Percentiles rank a stretch among this genome's conserved stretches.
These are phyloP conservation scores for Amylostereum areolatum DNA, from an alignment of 1,284 basidiomycete genomes.

Conservation along the genomic window DNA sequence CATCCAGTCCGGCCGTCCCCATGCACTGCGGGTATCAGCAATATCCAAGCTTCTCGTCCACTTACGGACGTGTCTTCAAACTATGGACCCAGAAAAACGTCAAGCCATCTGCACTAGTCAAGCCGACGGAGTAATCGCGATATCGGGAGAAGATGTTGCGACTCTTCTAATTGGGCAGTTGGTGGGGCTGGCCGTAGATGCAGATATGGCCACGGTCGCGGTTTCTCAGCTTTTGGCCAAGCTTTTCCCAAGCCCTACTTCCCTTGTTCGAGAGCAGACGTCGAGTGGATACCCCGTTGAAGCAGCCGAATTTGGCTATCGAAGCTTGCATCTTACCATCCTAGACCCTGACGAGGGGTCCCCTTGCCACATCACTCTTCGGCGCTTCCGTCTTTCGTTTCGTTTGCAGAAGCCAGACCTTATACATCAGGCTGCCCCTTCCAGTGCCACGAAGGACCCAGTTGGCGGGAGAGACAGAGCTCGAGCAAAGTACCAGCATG, in stretches of 20 bases:
- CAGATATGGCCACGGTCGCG: constrained; percentile 14
- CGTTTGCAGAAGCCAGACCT: constrained; percentile 14
- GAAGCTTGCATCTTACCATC: constrained; percentile 2
- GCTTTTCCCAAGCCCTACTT: constrained; percentile 12
- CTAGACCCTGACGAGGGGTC: constrained; percentile 8
- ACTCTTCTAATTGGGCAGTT: constrained; percentile 13
- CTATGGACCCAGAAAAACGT: constrained; percentile 21
- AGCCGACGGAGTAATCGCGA: constrained; percentile 6
- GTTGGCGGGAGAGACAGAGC: constrained; percentile 13
- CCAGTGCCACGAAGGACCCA: constrained; percentile 15
- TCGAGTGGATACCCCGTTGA: background rate
- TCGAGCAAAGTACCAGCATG: constrained; percentile 28
- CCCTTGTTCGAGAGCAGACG: too few species aligned
- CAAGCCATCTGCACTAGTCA: constrained; percentile 12
- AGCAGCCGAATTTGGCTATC: background rate
- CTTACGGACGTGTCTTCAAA: constrained; percentile 52
- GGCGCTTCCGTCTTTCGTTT: constrained; percentile 10
- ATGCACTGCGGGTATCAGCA: constrained; percentile 54
- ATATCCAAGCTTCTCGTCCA: constrained; percentile 70
- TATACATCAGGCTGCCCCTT: constrained; percentile 9
- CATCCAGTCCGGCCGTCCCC: constrained; percentile 65
- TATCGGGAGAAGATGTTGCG: constrained; percentile 20
- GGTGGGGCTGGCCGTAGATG: constrained; percentile 18
- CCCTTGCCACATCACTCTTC: constrained; percentile 16
- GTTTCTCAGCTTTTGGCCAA: constrained; percentile 17